phyloP scores from a whole-genome alignment of 176 grass and related monocot genomes.

The Phoenix dactylifera region DNA sequence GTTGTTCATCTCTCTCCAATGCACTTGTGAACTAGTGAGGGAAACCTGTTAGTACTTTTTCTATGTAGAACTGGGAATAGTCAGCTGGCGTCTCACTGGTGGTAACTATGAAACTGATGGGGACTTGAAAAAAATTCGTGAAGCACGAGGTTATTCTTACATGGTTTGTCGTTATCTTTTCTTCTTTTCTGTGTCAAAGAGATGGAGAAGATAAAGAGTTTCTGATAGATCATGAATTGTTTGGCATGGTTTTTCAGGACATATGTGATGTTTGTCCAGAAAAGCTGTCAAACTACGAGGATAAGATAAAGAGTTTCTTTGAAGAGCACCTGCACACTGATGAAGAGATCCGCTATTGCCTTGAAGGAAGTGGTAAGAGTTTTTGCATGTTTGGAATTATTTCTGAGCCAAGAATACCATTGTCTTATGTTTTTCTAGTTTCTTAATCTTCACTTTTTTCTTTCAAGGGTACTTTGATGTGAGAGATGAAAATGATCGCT shows the following conservation, averaged over 20 bases:
- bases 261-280: slow-evolving; percentile 78
- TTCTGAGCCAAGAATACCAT: too few species aligned
- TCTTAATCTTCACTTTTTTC: slow-evolving; percentile 8
- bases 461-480: slow-evolving; percentile 80
- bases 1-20: not conserved
- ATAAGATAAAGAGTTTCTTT: slow-evolving; percentile 76
- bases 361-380: slow-evolving; percentile 76
- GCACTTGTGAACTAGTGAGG: not conserved
- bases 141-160: slow-evolving; percentile 85
- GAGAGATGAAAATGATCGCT: slow-evolving; percentile 65
- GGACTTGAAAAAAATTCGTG: slow-evolving; percentile 84
- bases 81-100: slow-evolving; percentile 68
- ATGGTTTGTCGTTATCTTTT: slow-evolving; percentile 33
- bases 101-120: slow-evolving; percentile 82
- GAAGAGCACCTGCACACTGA: slow-evolving; percentile 91
- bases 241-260: slow-evolving; percentile 35
- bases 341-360: slow-evolving; percentile 91
- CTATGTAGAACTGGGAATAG: slow-evolving; percentile 63
- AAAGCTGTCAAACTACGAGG: slow-evolving; percentile 80
- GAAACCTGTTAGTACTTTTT: not conserved
- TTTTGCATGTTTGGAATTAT: too few species aligned
- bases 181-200: slow-evolving; percentile 1
- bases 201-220: not conserved
- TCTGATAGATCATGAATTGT: too few species aligned
- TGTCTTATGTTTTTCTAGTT: slow-evolving; percentile 1